phyloP scores from a whole-genome alignment of 2,329 filamentous ascomycete genomes.

The Atkinsonella texensis region DNA sequence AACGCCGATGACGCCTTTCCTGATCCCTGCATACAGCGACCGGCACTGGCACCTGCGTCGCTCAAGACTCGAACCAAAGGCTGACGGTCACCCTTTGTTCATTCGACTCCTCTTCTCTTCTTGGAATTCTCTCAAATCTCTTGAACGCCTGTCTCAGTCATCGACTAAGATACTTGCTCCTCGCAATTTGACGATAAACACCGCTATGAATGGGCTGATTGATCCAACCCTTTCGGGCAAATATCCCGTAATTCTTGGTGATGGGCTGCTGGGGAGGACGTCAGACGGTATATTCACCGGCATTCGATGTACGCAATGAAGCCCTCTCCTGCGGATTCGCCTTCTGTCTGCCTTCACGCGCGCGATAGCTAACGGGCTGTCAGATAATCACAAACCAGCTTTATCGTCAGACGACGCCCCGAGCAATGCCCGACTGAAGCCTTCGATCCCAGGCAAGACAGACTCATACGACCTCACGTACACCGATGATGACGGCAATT shows the following conservation, averaged over 20 bases:
- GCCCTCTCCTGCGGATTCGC: background rate
- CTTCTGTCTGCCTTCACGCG: background rate
- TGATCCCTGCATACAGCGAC: too few species aligned
- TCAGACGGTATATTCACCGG: slow-evolving; percentile 48
- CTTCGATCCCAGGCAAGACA: slow-evolving; percentile 34
- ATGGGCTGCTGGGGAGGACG: slow-evolving; percentile 44
- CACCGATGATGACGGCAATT: slow-evolving; percentile 41
- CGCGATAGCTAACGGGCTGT: background rate
- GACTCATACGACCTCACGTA: slow-evolving; percentile 45
- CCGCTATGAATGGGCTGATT: slow-evolving; percentile 29
- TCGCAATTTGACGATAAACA: background rate
- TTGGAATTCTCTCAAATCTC: background rate
- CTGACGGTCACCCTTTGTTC: too few species aligned
- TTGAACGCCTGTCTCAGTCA: background rate
- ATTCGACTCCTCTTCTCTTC: background rate
- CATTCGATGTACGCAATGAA: slow-evolving; percentile 39
- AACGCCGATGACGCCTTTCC: too few species aligned
- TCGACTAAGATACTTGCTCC: background rate
- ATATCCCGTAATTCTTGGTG: slow-evolving; percentile 53
- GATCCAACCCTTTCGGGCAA: slow-evolving; percentile 49
- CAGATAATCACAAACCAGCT: slow-evolving; percentile 52
- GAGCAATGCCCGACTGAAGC: slow-evolving; percentile 38
- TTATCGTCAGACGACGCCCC: slow-evolving; percentile 36
- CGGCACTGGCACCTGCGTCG: too few species aligned
- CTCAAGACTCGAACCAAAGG: too few species aligned